Evolutionary conservation across 208 protist genomes (phyloP).

Genomic region (Leptomonas seymouri): DNA sequence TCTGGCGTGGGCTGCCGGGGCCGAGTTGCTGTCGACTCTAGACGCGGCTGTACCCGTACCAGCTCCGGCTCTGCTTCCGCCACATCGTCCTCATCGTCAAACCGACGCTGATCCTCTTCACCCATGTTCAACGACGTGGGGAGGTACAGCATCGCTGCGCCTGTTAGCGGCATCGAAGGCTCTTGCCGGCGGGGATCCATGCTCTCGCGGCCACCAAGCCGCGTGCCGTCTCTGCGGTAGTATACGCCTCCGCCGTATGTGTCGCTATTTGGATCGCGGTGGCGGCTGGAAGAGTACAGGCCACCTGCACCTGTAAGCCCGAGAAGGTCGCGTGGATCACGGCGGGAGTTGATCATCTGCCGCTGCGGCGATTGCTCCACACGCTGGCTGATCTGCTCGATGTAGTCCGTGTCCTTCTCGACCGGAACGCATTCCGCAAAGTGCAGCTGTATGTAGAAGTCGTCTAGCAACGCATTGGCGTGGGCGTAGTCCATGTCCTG

Average conservation of each 20-base stretch:
- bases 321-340: slow-evolving; percentile 36
- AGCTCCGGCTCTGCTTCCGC: slow-evolving; percentile 40
- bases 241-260: slow-evolving; percentile 47
- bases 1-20: slow-evolving; percentile 35
- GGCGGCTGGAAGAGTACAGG: slow-evolving; percentile 27
- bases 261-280: slow-evolving; percentile 14
- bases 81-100: slow-evolving; percentile 63
- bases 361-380: slow-evolving; percentile 74
- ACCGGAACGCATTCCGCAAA: slow-evolving; percentile 42
- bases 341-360: slow-evolving; percentile 46
- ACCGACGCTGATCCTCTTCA: slow-evolving; percentile 59
- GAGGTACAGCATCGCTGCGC: slow-evolving; percentile 43
- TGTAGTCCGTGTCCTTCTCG: slow-evolving; percentile 48
- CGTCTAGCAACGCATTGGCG: slow-evolving; percentile 46
- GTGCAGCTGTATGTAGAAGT: slow-evolving; percentile 76
- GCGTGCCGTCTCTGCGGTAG: slow-evolving; percentile 59
- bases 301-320: neutral
- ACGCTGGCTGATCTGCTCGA: slow-evolving; percentile 53
- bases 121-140: slow-evolving; percentile 45
- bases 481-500: slow-evolving; percentile 78
- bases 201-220: slow-evolving; percentile 19
- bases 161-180: slow-evolving; percentile 31
- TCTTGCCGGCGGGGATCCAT: slow-evolving; percentile 25
- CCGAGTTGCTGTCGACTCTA: slow-evolving; percentile 8
- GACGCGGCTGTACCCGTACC: slow-evolving; percentile 27